These are phyloP conservation scores for Priceomyces castillae DNA, from an alignment of 805 yeast genomes.

Conservation along the genomic window DNA sequence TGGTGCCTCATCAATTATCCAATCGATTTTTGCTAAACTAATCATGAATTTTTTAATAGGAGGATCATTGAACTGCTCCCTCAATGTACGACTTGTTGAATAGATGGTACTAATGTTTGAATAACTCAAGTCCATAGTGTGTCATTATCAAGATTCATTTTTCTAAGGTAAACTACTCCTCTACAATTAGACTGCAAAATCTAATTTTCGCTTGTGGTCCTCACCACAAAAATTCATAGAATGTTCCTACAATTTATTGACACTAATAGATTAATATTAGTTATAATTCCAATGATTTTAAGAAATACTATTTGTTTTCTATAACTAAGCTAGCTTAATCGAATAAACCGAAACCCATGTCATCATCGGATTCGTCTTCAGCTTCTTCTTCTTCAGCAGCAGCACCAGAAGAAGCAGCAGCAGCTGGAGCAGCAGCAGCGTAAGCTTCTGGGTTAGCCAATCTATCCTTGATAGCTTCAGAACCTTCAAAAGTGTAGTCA, in stretches of 20 bases:
- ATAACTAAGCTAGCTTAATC: constrained; percentile 57
- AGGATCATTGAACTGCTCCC: constrained; percentile 3
- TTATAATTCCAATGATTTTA: not conserved
- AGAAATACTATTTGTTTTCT: not conserved
- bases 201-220: constrained; percentile 1
- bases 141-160: not conserved
- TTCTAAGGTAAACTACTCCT: not conserved
- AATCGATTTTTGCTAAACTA: constrained; percentile 15
- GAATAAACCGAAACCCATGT: constrained; percentile 99
- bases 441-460: constrained; percentile 99
- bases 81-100: constrained; percentile 1
- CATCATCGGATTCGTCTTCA: constrained; percentile 65
- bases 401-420: constrained; percentile 69
- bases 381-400: constrained; percentile 66
- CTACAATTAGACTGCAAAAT: not conserved
- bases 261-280: not conserved
- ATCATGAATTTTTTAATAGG: constrained; percentile 15
- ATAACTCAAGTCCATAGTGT: not conserved
- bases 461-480: constrained; percentile 99
- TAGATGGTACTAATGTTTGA: not conserved
- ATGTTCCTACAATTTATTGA: not conserved
- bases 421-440: constrained; percentile 99
- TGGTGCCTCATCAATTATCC: constrained; percentile 11
- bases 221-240: not conserved
- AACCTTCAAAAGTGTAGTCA: constrained; percentile 98